Evolutionary conservation across 306 rosid genomes (phyloP).

Genomic region (Abrus pulchellus): DNA sequence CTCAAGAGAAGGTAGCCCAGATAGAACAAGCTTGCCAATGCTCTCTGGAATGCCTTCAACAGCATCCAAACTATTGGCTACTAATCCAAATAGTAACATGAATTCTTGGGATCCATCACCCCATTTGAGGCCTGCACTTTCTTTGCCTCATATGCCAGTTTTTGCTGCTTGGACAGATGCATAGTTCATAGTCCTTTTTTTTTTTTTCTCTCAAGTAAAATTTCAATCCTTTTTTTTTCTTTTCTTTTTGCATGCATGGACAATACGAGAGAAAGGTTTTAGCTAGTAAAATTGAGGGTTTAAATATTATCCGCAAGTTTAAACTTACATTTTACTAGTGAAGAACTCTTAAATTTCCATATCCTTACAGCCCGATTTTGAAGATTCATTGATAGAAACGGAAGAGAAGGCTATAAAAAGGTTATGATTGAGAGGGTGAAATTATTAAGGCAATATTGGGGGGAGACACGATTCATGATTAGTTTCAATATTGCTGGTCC

Average conservation of each 20-base stretch:
- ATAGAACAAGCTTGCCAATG: constrained; percentile 60
- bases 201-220: constrained; percentile 37
- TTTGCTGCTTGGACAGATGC: constrained; percentile 83
- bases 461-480: constrained; percentile 50
- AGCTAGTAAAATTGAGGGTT: constrained; percentile 43
- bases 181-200: constrained; percentile 39
- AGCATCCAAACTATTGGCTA: constrained; percentile 56
- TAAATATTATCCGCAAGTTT: constrained; percentile 46
- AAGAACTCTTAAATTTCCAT: constrained; percentile 43
- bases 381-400: constrained; percentile 35
- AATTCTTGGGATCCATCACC: constrained; percentile 73
- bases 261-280: constrained; percentile 38
- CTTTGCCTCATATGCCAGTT: constrained; percentile 79
- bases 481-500: constrained; percentile 49
- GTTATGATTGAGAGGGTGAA: constrained; percentile 53
- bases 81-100: constrained; percentile 53
- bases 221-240: constrained; percentile 13
- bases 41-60: constrained; percentile 65
- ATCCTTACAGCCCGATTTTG: constrained; percentile 33
- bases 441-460: constrained; percentile 49
- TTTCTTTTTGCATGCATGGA: constrained; percentile 42
- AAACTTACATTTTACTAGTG: constrained; percentile 38
- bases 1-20: constrained; percentile 82
- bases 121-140: constrained; percentile 64
- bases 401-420: constrained; percentile 43